These are phyloP conservation scores for Penicillium freii DNA, from an alignment of 2,329 filamentous ascomycete species.

Conservation along the genomic window DNA sequence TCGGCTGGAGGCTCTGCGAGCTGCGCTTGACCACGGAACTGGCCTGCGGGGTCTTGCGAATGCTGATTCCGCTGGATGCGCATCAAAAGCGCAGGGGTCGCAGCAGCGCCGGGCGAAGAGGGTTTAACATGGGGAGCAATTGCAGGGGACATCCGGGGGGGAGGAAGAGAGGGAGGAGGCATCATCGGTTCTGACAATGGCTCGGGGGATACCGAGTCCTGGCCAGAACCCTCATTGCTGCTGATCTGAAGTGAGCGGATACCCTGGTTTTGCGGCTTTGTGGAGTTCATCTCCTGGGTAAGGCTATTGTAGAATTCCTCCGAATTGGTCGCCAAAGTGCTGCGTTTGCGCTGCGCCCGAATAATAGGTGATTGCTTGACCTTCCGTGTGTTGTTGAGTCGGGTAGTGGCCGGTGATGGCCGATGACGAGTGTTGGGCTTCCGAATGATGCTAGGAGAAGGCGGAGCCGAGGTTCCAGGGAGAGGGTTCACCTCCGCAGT, in stretches of 20 bases:
- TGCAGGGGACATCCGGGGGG: conserved; percentile 42
- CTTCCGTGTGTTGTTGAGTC: conserved; percentile 36
- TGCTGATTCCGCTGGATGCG: conserved; percentile 57
- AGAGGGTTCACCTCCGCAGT: conserved; percentile 41
- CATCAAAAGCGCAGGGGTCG: conserved; percentile 87
- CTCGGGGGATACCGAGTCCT: conserved; percentile 51
- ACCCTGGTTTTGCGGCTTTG: conserved; percentile 27
- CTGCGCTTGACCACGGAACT: conserved; percentile 36
- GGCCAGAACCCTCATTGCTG: conserved; percentile 47
- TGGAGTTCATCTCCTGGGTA: conserved; percentile 36
- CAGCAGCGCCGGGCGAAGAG: conserved; percentile 55
- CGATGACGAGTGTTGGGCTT: conserved; percentile 38
- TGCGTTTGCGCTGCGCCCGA: conserved; percentile 42
- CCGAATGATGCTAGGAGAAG: conserved; percentile 30
- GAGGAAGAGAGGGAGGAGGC: conserved; percentile 49
- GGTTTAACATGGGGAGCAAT: conserved; percentile 33
- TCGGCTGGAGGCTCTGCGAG: conserved; percentile 38
- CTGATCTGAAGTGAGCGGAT: conserved; percentile 34
- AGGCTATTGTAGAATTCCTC: conserved; percentile 36
- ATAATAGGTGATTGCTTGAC: conserved; percentile 47
- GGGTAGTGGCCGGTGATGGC: conserved; percentile 34
- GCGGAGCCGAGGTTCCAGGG: conserved; percentile 28
- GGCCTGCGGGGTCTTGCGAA: conserved; percentile 39
- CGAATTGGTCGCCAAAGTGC: conserved; percentile 34
- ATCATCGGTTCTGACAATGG: conserved; percentile 51